Percentiles rank a stretch among this genome's conserved stretches.
Conservation (phyloP, 305 asterid species). For the Fraxinus albicans region DNA sequence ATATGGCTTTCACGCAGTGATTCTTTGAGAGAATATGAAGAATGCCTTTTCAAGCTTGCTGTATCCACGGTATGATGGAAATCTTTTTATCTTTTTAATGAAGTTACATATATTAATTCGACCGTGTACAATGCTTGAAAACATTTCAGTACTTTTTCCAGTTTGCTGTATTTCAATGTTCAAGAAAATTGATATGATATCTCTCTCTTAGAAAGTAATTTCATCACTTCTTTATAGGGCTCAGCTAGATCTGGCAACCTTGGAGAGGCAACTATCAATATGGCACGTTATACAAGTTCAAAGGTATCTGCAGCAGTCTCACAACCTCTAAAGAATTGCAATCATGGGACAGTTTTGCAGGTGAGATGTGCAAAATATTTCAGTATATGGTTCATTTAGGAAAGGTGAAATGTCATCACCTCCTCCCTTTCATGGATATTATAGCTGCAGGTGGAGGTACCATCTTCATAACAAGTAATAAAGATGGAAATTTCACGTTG, state of each 20-base stretch:
- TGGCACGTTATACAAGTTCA: constrained; percentile 54
- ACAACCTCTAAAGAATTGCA: constrained; percentile 71
- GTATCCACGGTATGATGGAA: constrained; percentile 58
- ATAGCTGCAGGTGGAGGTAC: neutral
- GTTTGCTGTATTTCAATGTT: constrained; percentile 5
- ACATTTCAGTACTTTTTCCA: neutral
- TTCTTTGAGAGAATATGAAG: constrained; percentile 58
- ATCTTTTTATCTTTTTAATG: neutral
- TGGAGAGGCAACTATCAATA: constrained; percentile 74
- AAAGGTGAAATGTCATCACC: neutral
- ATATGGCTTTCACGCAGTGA: constrained; percentile 56
- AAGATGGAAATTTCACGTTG: neutral
- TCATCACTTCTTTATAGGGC: constrained; percentile 47
- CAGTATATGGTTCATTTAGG: neutral
- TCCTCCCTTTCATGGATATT: neutral
- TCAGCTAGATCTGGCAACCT: constrained; percentile 71
- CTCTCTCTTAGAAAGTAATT: neutral
- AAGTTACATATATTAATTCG: neutral
- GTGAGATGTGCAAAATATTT: constrained; percentile 30
- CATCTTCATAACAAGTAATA: neutral
- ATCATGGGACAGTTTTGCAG: constrained; percentile 70
- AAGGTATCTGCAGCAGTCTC: constrained; percentile 57
- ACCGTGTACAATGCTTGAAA: neutral
- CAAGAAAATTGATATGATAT: neutral
- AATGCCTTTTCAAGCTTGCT: constrained; percentile 62